phyloP scores from a whole-genome alignment of 768 basidiomycete species.

The Austroboletus eburneus region DNA sequence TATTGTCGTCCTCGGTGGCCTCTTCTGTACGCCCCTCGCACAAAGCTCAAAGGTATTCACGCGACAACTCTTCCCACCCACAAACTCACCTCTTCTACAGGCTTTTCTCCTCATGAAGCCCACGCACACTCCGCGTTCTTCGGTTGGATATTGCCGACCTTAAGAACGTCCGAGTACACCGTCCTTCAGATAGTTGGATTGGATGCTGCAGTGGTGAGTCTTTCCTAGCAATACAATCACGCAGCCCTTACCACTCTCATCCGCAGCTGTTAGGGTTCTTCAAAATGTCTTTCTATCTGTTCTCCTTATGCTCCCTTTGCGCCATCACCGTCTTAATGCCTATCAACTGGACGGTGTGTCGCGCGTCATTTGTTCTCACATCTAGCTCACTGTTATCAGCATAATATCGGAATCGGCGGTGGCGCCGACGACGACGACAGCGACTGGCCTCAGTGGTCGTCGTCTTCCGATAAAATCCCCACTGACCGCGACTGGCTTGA shows the following conservation, averaged over 20 bases:
- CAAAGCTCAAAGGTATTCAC: constrained; percentile 83
- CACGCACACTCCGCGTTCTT: constrained; percentile 85
- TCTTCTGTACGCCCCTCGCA: constrained; percentile 85
- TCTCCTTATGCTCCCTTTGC: constrained; percentile 80
- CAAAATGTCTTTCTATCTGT: constrained; percentile 92
- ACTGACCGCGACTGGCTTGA: constrained; percentile 70
- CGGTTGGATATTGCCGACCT: constrained; percentile 94
- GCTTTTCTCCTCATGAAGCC: constrained; percentile 91
- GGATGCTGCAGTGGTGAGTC: constrained; percentile 90
- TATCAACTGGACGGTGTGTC: constrained; percentile 81
- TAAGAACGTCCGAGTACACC: constrained; percentile 86
- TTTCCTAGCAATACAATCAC: not conserved
- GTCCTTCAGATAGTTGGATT: constrained; percentile 95
- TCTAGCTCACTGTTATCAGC: constrained; percentile 36
- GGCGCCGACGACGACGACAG: constrained; percentile 35
- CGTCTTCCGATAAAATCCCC: constrained; percentile 23
- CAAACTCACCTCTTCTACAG: constrained; percentile 36
- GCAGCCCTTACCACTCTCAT: not conserved
- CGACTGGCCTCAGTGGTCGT: constrained; percentile 43
- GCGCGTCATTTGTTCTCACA: not conserved
- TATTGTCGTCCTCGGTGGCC: constrained; percentile 87
- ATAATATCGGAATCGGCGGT: constrained; percentile 68
- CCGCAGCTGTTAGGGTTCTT: constrained; percentile 88
- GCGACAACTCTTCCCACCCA: not conserved
- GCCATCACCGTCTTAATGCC: constrained; percentile 89